phyloP scores from a whole-genome alignment of 441 rosid genomes.

The Mallotus japonicus region DNA sequence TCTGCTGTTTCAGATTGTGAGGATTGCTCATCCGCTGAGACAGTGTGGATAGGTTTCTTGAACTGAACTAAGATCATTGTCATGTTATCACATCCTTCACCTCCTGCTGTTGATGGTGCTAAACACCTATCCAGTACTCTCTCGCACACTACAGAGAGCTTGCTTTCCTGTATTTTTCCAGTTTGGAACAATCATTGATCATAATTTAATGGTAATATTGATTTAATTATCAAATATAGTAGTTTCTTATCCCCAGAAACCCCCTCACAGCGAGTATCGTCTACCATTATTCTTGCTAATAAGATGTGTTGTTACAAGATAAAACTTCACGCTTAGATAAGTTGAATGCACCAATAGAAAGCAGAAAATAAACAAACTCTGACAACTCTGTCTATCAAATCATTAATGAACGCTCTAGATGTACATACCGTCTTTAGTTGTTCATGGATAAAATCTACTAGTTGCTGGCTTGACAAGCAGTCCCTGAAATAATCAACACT shows the following conservation, averaged over 20 bases:
- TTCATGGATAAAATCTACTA: slow-evolving; percentile 84
- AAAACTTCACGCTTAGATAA: too few species aligned
- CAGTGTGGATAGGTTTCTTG: slow-evolving; percentile 59
- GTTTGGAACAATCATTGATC: background rate
- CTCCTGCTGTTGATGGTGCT: slow-evolving; percentile 82
- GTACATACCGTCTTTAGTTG: slow-evolving; percentile 57
- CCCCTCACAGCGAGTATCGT: too few species aligned
- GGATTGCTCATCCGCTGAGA: slow-evolving; percentile 36
- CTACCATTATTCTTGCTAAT: background rate
- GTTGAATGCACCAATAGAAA: too few species aligned
- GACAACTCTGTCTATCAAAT: too few species aligned
- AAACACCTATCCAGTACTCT: slow-evolving; percentile 81
- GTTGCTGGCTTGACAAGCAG: slow-evolving; percentile 95
- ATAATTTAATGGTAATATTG: background rate
- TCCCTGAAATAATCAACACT: slow-evolving; percentile 59
- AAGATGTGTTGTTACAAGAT: too few species aligned
- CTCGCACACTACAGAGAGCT: slow-evolving; percentile 85
- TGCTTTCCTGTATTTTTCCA: slow-evolving; percentile 62
- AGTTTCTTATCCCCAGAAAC: background rate
- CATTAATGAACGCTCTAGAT: background rate
- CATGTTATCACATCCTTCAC: slow-evolving; percentile 99
- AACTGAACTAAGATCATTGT: slow-evolving; percentile 94
- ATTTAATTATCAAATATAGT: background rate
- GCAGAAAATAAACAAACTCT: too few species aligned
- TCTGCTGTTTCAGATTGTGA: slow-evolving; percentile 34